Evolutionary conservation across 768 basidiomycete species (phyloP), one percentile per base, ranked within the genome.

Genomic region (Mycena rebaudengoi): DNA sequence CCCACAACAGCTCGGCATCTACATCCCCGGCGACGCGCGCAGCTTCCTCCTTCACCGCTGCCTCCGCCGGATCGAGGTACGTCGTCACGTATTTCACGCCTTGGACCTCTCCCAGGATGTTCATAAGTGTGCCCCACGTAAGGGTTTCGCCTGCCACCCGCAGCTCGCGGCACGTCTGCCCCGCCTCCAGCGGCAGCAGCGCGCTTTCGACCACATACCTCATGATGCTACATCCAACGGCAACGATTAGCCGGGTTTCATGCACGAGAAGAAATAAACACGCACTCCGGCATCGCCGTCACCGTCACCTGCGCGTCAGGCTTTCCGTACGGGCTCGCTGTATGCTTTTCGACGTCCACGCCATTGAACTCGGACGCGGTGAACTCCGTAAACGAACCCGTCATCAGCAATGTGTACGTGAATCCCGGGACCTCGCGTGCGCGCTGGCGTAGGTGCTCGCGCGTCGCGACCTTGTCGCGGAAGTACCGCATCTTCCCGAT

Each of bases 391-490:
- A 60, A 39, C 2, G 40, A 48, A 7, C 49, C 40, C 1, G 49
- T 41, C 16, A 45, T 18, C 25, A 60, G 20, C 5, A 60, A 32
- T 12, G 59, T 60, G 41, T 60, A 60, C 4, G n/a, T 16, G 39
- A 60, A 50, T 13, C 49, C 49, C 2, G 50, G 29, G 3, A 33
- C 37, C 13, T 59, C 57, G 4, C 37, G 21, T 2, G 57, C 59
- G 40, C 49, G 58, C 4, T 21, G 32, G 4, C 37, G 48, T 0
- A 60, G 39, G 20, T 60, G 59, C 16, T 60, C 49, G 13, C 59
- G 48, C 21, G 49, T 60, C 12, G 33, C 49, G 40, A 60, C 30
- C 49, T 60, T 60, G 32, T 60, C 58, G 21, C 59, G 59, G 50
- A 51, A 60, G 50, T 60, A 60, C 10, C 59, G 40, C 18, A 30